A percentile compares a stretch with the other conserved stretches of the same genome.
phyloP scores from a whole-genome alignment of 805 yeast species.

The Teunomyces barrocoloradensis region DNA sequence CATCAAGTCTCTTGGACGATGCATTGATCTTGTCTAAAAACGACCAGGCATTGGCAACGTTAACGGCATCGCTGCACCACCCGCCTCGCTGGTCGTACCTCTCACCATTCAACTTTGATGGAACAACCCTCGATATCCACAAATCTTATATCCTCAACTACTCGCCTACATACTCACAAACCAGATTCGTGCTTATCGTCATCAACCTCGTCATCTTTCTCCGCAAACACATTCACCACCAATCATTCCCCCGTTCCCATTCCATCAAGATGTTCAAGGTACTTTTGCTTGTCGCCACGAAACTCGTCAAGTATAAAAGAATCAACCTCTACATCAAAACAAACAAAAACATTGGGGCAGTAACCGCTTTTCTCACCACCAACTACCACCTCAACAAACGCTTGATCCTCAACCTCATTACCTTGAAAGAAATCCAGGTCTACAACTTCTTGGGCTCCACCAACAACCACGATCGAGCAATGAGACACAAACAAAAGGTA shows the following conservation, averaged over 20 bases:
- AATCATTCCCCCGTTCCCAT: conserved; percentile 1
- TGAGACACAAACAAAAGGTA: conserved; percentile 8
- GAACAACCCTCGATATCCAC: conserved; percentile 15
- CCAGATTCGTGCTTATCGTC: conserved; percentile 17
- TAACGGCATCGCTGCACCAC: not conserved
- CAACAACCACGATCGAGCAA: not conserved
- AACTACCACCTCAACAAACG: conserved; percentile 38
- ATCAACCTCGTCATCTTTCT: conserved; percentile 27
- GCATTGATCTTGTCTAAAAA: conserved; percentile 42
- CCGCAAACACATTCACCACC: conserved; percentile 19
- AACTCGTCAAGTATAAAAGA: conserved; percentile 24
- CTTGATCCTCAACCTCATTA: conserved; percentile 30
- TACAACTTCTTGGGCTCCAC: conserved; percentile 15
- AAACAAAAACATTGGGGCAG: conserved; percentile 18
- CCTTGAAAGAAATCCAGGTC: conserved; percentile 30
- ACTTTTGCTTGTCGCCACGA: conserved; percentile 27
- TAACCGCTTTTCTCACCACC: conserved; percentile 28
- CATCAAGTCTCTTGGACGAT: conserved; percentile 39
- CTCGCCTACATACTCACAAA: conserved; percentile 9
- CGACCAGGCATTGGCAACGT: conserved; percentile 29
- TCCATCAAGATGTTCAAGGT: conserved; percentile 29
- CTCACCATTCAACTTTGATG: conserved; percentile 17
- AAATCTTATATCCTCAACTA: conserved; percentile 16
- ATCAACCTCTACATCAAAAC: conserved; percentile 22
- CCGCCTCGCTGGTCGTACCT: conserved; percentile 1